These are phyloP conservation scores for Blastocladiella emersonii DNA, from an alignment of 371 early-diverging fungal species.

Conservation along the genomic window DNA sequence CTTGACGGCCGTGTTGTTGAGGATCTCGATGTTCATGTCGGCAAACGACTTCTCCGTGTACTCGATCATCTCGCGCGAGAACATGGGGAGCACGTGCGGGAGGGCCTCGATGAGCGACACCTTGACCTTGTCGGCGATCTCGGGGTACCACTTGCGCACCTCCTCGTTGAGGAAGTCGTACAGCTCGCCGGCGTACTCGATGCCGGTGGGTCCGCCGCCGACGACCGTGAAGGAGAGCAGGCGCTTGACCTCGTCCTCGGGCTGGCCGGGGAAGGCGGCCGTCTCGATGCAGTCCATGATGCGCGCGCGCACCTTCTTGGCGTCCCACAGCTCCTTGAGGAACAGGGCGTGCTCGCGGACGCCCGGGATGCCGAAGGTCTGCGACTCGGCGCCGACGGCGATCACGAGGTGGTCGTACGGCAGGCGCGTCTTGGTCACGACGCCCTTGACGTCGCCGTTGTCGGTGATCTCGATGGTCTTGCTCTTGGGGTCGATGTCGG, in stretches of 20 bases:
- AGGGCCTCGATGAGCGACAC: slow-evolving; percentile 82
- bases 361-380: slow-evolving; percentile 78
- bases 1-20: slow-evolving; percentile 79
- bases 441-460: slow-evolving; percentile 53
- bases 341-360: slow-evolving; percentile 75
- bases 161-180: slow-evolving; percentile 83
- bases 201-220: slow-evolving; percentile 92
- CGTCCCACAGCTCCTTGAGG: slow-evolving; percentile 79
- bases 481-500: slow-evolving; percentile 56
- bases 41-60: slow-evolving; percentile 80
- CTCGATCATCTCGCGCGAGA: slow-evolving; percentile 72
- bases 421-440: slow-evolving; percentile 36
- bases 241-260: slow-evolving; percentile 65
- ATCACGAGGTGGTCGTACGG: slow-evolving; percentile 79
- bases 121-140: slow-evolving; percentile 39
- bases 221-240: slow-evolving; percentile 89
- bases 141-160: slow-evolving; percentile 67
- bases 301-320: slow-evolving; percentile 68
- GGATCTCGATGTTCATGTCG: slow-evolving; percentile 67
- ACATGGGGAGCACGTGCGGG: slow-evolving; percentile 74
- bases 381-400: slow-evolving; percentile 74
- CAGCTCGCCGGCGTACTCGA: slow-evolving; percentile 88
- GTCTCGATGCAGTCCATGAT: slow-evolving; percentile 82
- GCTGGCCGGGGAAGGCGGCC: slow-evolving; percentile 68
- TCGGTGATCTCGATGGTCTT: slow-evolving; percentile 63